phyloP scores from a whole-genome alignment of 257 asterid genomes.

The Verbascum thapsus region DNA sequence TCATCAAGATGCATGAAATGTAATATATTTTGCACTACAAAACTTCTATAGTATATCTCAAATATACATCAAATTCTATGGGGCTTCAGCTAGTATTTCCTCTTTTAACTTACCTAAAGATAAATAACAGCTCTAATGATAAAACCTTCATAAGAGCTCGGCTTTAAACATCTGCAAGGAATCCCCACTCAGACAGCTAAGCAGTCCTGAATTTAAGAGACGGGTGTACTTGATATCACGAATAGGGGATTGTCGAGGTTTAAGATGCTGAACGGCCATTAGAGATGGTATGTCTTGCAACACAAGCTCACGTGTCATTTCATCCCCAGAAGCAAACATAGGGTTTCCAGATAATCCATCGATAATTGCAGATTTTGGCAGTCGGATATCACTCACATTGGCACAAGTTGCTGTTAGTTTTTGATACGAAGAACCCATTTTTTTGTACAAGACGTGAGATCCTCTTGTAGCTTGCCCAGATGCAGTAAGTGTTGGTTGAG shows the following conservation, averaged over 20 bases:
- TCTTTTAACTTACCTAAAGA: too few relatives aligned
- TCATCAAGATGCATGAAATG: neutral
- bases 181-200: conserved; percentile 71
- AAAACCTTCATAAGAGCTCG: conserved; percentile 43
- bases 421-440: conserved; percentile 48
- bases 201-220: conserved; percentile 43
- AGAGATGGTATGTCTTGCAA: conserved; percentile 71
- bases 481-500: conserved; percentile 53
- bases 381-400: conserved; percentile 58
- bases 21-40: neutral
- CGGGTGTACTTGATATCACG: conserved; percentile 64
- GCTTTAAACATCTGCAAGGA: conserved; percentile 53
- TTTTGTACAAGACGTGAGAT: conserved; percentile 60
- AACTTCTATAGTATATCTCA: too few relatives aligned
- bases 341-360: conserved; percentile 48
- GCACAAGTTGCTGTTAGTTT: conserved; percentile 54
- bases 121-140: neutral
- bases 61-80: neutral
- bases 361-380: conserved; percentile 71
- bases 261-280: conserved; percentile 43
- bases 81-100: too few relatives aligned
- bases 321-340: conserved; percentile 73
- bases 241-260: conserved; percentile 45
- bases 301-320: conserved; percentile 53
- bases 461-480: conserved; percentile 60